These are phyloP conservation scores for Alternaria incomplexa DNA, from an alignment of 2,329 filamentous ascomycete genomes.

Conservation along the genomic window DNA sequence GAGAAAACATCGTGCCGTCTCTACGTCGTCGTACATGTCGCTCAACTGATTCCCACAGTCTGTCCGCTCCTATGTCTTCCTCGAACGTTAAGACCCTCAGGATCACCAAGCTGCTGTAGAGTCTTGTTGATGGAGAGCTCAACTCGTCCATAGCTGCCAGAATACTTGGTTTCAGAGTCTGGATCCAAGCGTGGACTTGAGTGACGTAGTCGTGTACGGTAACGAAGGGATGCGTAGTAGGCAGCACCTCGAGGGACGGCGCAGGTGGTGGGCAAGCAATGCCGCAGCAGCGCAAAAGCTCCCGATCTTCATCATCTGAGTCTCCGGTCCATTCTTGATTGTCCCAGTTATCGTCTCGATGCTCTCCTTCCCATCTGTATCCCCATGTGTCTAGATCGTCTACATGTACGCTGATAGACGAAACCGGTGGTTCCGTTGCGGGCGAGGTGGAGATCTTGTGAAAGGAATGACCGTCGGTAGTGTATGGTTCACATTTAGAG, in stretches of 20 bases:
- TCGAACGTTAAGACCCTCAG: rapidly evolving
- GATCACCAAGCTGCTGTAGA: neutral
- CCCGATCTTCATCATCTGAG: neutral
- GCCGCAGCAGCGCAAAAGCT: neutral
- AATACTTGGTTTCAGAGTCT: neutral
- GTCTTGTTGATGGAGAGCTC: rapidly evolving
- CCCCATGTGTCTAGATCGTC: neutral
- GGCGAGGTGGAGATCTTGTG: neutral
- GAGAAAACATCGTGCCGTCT: neutral
- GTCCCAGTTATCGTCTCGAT: neutral
- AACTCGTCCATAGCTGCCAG: rapidly evolving
- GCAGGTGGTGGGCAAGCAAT: neutral
- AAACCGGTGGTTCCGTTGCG: neutral
- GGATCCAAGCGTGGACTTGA: neutral
- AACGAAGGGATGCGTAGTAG: neutral
- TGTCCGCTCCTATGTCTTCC: neutral
- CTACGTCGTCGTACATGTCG: neutral
- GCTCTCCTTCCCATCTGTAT: neutral
- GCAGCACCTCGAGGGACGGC: neutral
- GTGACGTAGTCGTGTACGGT: neutral
- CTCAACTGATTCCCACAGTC: neutral
- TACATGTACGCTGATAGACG: neutral
- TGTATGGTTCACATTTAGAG: neutral
- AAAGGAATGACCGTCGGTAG: neutral
- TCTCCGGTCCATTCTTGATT: neutral